Evolutionary conservation across 2,329 filamentous ascomycete species (phyloP).

Genomic region (Verticillium albo-atrum): DNA sequence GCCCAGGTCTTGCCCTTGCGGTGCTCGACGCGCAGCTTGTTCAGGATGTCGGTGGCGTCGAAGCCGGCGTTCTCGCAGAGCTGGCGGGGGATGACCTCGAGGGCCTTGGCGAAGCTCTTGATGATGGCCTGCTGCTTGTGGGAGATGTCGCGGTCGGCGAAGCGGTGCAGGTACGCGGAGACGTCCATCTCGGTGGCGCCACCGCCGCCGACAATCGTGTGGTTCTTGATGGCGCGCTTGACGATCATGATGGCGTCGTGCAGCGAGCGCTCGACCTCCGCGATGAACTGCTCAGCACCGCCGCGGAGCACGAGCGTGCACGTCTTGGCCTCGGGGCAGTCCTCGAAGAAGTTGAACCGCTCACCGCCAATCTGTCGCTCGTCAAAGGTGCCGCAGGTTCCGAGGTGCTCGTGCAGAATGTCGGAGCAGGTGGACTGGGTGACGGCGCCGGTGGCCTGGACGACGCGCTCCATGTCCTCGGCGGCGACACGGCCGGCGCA

Average conservation of each 20-base stretch:
- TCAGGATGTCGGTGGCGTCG: slow-evolving; percentile 96
- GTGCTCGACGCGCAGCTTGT: slow-evolving; percentile 93
- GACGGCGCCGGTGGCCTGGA: slow-evolving; percentile 88
- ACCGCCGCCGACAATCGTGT: slow-evolving; percentile 89
- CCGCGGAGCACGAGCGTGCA: slow-evolving; percentile 94
- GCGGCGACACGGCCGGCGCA: slow-evolving; percentile 89
- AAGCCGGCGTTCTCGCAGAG: slow-evolving; percentile 98
- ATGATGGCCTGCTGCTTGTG: slow-evolving; percentile 97
- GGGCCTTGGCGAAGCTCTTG: slow-evolving; percentile 94
- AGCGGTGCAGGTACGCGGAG: slow-evolving; percentile 87
- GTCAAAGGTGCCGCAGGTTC: slow-evolving; percentile 85
- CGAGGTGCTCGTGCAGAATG: slow-evolving; percentile 83
- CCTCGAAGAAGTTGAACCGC: slow-evolving; percentile 97
- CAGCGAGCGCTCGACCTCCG: slow-evolving; percentile 93
- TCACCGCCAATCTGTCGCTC: slow-evolving; percentile 97
- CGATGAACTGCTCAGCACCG: slow-evolving; percentile 98
- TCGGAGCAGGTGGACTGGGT: slow-evolving; percentile 96
- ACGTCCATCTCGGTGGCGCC: slow-evolving; percentile 96
- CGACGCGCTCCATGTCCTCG: slow-evolving; percentile 93
- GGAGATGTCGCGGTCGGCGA: slow-evolving; percentile 85
- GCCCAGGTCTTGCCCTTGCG: slow-evolving; percentile 90
- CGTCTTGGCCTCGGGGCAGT: slow-evolving; percentile 91
- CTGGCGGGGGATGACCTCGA: slow-evolving; percentile 94
- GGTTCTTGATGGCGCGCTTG: slow-evolving; percentile 94
- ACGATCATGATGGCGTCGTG: slow-evolving; percentile 99